phyloP scores from a whole-genome alignment of 345 rosid species.

The Brassica incana region DNA sequence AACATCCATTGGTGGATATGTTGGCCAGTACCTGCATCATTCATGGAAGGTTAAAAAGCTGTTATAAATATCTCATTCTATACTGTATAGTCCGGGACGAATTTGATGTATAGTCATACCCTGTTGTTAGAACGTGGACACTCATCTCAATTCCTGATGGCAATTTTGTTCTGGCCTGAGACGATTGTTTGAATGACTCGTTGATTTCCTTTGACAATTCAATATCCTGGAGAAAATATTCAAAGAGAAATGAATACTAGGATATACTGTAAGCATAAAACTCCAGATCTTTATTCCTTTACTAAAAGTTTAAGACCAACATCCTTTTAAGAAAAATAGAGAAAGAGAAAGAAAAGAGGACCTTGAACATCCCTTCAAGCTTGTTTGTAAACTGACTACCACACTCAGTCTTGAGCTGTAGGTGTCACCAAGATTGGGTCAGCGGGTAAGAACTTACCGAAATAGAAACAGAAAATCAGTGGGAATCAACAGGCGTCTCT shows the following conservation, averaged over 20 bases:
- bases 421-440: conserved; percentile 29
- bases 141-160: conserved; percentile 99
- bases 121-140: conserved; percentile 95
- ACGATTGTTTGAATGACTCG: conserved; percentile 94
- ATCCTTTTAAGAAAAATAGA: not conserved
- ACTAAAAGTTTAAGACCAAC: not conserved
- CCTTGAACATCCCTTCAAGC: conserved; percentile 99
- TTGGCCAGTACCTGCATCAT: conserved; percentile 92
- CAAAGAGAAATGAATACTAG: conserved; percentile 1
- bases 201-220: conserved; percentile 96
- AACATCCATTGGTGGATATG: conserved; percentile 98
- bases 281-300: not conserved
- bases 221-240: conserved; percentile 70
- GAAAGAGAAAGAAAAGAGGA: conserved; percentile 24
- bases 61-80: not conserved
- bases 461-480: not conserved
- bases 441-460: conserved; percentile 22
- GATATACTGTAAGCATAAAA: not conserved
- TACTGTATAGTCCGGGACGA: not conserved
- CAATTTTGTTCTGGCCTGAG: conserved; percentile 94
- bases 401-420: conserved; percentile 97
- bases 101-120: conserved; percentile 45
- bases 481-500: not conserved
- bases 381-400: conserved; percentile 98
- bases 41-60: conserved; percentile 21